These are phyloP conservation scores for Cryptococcus deneoformans DNA, from an alignment of 1,284 basidiomycete genomes.

Conservation along the genomic window DNA sequence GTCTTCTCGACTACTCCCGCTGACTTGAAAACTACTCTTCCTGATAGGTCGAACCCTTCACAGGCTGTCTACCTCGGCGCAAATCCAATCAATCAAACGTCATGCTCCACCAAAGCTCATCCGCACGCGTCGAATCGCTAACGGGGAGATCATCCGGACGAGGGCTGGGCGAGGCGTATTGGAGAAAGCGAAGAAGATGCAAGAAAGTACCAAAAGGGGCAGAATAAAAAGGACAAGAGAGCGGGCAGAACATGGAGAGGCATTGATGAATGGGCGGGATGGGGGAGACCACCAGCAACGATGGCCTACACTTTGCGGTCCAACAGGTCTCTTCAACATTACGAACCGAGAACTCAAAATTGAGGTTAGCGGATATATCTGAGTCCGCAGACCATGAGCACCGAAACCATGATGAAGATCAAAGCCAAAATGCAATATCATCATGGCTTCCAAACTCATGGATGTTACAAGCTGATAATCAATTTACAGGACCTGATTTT, in stretches of 20 bases:
- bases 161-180: constrained; percentile 34
- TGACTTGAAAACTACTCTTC: not conserved
- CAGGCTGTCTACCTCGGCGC: constrained; percentile 29
- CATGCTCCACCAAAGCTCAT: constrained; percentile 43
- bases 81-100: constrained; percentile 35
- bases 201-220: constrained; percentile 23
- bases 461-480: too few species aligned
- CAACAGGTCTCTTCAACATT: too few species aligned
- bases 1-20: not conserved
- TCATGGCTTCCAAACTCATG: too few species aligned
- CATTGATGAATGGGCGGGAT: not conserved
- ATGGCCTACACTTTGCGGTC: too few species aligned
- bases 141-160: constrained; percentile 34
- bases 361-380: too few species aligned
- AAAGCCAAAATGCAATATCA: too few species aligned
- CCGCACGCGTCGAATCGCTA: constrained; percentile 37
- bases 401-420: too few species aligned
- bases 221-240: constrained; percentile 1
- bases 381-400: too few species aligned
- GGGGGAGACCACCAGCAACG: not conserved
- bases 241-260: not conserved
- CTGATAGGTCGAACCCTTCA: constrained; percentile 35
- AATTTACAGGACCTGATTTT: too few species aligned
- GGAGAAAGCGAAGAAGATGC: constrained; percentile 30
- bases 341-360: too few species aligned